These are phyloP conservation scores for Saccharomycopsis amapae DNA, from an alignment of 805 yeast genomes.

Conservation along the genomic window DNA sequence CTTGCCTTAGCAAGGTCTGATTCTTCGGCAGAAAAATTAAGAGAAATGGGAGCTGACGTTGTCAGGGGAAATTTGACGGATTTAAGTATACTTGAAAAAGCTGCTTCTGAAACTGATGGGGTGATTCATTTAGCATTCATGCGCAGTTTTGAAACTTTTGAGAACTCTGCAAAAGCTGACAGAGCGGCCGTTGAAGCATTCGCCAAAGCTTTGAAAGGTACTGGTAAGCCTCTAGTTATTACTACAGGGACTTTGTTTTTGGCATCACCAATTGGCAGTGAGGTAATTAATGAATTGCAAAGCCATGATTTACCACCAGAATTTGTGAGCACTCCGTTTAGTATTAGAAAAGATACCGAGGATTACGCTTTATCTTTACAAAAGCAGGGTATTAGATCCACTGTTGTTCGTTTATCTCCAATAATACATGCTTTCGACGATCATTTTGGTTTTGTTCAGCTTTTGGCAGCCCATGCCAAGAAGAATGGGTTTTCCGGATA, in stretches of 20 bases:
- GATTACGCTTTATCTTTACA: conserved; percentile 20
- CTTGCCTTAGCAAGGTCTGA: conserved; percentile 31
- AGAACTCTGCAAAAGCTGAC: conserved; percentile 16
- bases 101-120: conserved; percentile 30
- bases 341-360: conserved; percentile 22
- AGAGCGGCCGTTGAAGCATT: conserved; percentile 26
- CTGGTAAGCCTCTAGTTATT: conserved; percentile 26
- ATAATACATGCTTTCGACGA: conserved; percentile 31
- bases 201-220: conserved; percentile 23
- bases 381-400: conserved; percentile 27
- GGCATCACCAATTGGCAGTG: neutral
- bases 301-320: neutral
- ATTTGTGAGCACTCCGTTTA: neutral
- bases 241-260: conserved; percentile 19
- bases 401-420: conserved; percentile 29
- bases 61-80: conserved; percentile 29
- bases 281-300: conserved; percentile 1
- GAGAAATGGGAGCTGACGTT: conserved; percentile 24
- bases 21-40: conserved; percentile 26
- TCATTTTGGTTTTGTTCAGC: conserved; percentile 26
- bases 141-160: conserved; percentile 24
- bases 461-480: conserved; percentile 27
- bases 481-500: conserved; percentile 29
- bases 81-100: conserved; percentile 27
- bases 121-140: conserved; percentile 32